Conservation (phyloP, 2,329 filamentous ascomycete species). For the Hirsutella minnesotensis region DNA sequence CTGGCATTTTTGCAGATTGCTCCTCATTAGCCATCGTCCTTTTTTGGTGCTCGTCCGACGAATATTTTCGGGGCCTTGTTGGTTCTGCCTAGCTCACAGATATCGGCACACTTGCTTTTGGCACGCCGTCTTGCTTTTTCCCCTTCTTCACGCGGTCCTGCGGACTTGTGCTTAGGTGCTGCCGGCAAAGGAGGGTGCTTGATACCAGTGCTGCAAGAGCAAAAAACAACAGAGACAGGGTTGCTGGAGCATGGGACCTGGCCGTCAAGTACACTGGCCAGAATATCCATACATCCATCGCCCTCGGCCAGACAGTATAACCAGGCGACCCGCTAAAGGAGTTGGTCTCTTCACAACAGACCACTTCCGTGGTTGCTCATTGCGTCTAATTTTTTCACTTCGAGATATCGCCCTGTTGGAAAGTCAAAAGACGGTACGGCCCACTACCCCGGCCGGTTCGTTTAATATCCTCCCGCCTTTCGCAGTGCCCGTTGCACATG, state of each 20-base stretch:
- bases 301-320: not conserved
- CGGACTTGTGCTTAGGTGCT: not conserved
- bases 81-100: not conserved
- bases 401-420: not conserved
- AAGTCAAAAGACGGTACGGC: slow-evolving; percentile 1
- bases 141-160: not conserved
- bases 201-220: too few relatives aligned
- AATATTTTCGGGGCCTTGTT: slow-evolving; percentile 2
- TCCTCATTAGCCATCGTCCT: slow-evolving; percentile 11
- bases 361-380: not conserved
- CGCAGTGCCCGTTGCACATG: not conserved
- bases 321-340: slow-evolving; percentile 4
- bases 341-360: not conserved
- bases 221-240: not conserved
- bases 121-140: not conserved
- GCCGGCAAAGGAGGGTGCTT: not conserved
- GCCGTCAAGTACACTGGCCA: not conserved
- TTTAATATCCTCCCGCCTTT: not conserved
- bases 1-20: slow-evolving; percentile 10
- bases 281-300: not conserved
- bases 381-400: not conserved
- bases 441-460: not conserved
- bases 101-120: slow-evolving; percentile 1
- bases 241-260: not conserved
- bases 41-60: slow-evolving; percentile 1